phyloP scores from a whole-genome alignment of 2,329 filamentous ascomycete genomes.

The Dryadomyces quercus-mongolicae region DNA sequence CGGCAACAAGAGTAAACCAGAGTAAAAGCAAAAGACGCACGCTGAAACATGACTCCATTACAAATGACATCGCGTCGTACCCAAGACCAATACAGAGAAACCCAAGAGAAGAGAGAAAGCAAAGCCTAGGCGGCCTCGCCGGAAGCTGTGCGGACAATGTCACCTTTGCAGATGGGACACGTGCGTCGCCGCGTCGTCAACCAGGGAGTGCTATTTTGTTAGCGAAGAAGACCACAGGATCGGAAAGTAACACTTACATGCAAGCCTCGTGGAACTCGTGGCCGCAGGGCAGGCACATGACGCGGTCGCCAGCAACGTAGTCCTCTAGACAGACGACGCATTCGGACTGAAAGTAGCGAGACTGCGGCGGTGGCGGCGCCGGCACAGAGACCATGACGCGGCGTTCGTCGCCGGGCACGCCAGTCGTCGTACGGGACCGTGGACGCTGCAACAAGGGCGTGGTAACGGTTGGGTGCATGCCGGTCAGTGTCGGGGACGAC shows the following conservation, averaged over 20 bases:
- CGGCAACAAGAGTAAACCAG: neutral
- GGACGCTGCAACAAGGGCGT: slow-evolving; percentile 68
- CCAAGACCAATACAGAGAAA: neutral
- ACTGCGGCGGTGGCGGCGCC: slow-evolving; percentile 22
- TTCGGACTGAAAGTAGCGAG: slow-evolving; percentile 51
- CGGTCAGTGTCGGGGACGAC: slow-evolving; percentile 46
- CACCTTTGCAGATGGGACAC: slow-evolving; percentile 97
- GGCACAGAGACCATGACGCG: slow-evolving; percentile 30
- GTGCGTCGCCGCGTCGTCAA: slow-evolving; percentile 87
- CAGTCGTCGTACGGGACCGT: slow-evolving; percentile 53
- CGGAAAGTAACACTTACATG: slow-evolving; percentile 56
- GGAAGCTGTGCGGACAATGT: slow-evolving; percentile 55
- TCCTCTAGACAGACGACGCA: slow-evolving; percentile 96
- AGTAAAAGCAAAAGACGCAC: neutral
- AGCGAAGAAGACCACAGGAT: neutral
- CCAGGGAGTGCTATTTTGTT: slow-evolving; percentile 71
- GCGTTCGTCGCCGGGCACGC: slow-evolving; percentile 39
- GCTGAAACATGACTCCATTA: neutral
- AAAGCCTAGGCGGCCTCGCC: slow-evolving; percentile 5
- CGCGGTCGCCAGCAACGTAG: slow-evolving; percentile 83
- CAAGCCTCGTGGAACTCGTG: slow-evolving; percentile 97
- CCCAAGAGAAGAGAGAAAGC: neutral
- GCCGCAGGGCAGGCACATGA: slow-evolving; percentile 95
- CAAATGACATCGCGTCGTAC: neutral
- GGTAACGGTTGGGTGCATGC: slow-evolving; percentile 43